Conservation (phyloP, 257 asterid genomes). For the Handroanthus guayacan region DNA sequence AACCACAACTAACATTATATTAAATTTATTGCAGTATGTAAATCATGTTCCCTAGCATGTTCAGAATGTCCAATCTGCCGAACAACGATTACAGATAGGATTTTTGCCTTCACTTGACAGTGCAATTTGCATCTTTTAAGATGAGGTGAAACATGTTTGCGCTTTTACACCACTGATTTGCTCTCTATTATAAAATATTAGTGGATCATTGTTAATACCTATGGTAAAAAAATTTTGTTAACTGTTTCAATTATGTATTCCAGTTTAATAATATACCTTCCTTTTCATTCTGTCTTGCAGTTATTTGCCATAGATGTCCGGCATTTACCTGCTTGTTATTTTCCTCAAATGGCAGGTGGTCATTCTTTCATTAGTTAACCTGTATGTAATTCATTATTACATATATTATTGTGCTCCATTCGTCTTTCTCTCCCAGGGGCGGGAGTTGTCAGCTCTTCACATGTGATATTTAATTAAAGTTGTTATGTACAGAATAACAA, state of each 20-base stretch:
- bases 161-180: not conserved
- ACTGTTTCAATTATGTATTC: not conserved
- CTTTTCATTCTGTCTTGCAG: conserved; percentile 44
- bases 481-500: conserved; percentile 23
- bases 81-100: conserved; percentile 75
- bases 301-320: conserved; percentile 38
- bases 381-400: conserved; percentile 58
- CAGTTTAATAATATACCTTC: conserved; percentile 8
- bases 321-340: conserved; percentile 46
- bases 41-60: conserved; percentile 95
- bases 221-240: not conserved
- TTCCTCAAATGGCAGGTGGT: conserved; percentile 48
- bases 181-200: not conserved
- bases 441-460: not conserved
- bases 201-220: not conserved
- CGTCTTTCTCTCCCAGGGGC: conserved; percentile 33
- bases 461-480: conserved; percentile 28
- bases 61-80: conserved; percentile 91
- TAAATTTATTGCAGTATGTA: conserved; percentile 75
- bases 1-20: conserved; percentile 32
- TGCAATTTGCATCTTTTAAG: conserved; percentile 31
- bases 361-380: conserved; percentile 62
- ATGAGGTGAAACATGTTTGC: conserved; percentile 38
- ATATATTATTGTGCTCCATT: conserved; percentile 35
- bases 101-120: conserved; percentile 75